These are phyloP conservation scores for Thoreauomyces humboldtii DNA, from an alignment of 192 early-diverging fungal genomes.

Conservation along the genomic window DNA sequence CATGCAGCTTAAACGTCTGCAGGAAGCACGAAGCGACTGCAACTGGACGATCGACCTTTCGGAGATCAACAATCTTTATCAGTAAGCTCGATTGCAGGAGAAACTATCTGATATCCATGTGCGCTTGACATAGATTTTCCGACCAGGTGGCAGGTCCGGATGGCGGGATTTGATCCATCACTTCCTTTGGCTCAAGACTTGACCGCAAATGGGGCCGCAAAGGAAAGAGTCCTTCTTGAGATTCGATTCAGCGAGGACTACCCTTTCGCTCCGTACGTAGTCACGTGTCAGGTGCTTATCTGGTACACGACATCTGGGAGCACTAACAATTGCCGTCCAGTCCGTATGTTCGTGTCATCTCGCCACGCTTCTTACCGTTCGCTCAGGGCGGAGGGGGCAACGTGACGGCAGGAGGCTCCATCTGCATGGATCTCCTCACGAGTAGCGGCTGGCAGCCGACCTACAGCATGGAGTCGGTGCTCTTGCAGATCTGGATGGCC, in stretches of 20 bases:
- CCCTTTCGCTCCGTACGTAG: background rate
- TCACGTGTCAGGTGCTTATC: too few species aligned
- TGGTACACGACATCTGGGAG: too few species aligned
- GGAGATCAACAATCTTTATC: too few species aligned
- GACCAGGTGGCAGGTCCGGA: background rate
- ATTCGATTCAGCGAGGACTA: background rate
- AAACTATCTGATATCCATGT: too few species aligned
- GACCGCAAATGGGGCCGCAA: background rate
- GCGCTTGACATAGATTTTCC: too few species aligned
- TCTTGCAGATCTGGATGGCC: slow-evolving; percentile 41
- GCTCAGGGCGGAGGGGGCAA: slow-evolving; percentile 43
- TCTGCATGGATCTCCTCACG: slow-evolving; percentile 37
- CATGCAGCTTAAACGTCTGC: too few species aligned
- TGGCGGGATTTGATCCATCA: background rate
- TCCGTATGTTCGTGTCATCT: slow-evolving; percentile 42
- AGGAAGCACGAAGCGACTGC: too few species aligned
- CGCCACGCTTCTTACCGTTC: slow-evolving; percentile 38
- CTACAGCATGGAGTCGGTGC: slow-evolving; percentile 42
- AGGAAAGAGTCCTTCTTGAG: background rate
- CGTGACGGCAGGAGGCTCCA: slow-evolving; percentile 30
- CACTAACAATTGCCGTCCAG: background rate
- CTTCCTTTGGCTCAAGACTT: background rate
- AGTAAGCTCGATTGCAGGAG: too few species aligned
- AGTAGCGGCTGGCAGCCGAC: slow-evolving; percentile 35
- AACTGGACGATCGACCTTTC: too few species aligned